Percentiles rank a stretch among this genome's conserved stretches.
Conservation (phyloP, 164 flowering plant genomes). For the Nelumbo lutea region DNA sequence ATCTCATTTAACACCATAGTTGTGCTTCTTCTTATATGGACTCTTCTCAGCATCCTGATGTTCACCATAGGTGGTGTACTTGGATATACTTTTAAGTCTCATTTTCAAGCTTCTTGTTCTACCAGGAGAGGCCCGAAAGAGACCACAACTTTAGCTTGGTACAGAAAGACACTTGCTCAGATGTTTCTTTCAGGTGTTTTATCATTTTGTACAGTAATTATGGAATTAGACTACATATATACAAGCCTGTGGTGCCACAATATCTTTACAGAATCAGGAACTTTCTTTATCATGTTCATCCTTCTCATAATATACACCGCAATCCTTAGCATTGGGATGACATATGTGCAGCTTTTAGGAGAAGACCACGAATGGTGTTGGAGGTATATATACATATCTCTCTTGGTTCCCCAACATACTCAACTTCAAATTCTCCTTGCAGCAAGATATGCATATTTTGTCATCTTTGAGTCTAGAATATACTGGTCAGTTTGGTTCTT, state of each 20-base stretch:
- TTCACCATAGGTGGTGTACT: conserved; percentile 58
- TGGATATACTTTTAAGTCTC: conserved; percentile 38
- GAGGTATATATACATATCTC: too few relatives aligned
- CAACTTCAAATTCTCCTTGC: too few relatives aligned
- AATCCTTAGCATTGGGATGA: too few relatives aligned
- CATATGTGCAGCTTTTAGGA: too few relatives aligned
- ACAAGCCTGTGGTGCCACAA: conserved; percentile 77
- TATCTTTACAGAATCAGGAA: conserved; percentile 39
- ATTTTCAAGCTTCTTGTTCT: conserved; percentile 49
- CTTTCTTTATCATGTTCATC: too few relatives aligned
- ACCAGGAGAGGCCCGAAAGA: conserved; percentile 52
- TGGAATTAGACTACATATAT: conserved; percentile 61
- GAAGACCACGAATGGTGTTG: too few relatives aligned
- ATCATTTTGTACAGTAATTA: conserved; percentile 58
- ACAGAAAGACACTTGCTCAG: conserved; percentile 49
- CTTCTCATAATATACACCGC: too few relatives aligned
- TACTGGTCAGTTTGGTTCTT: too few relatives aligned
- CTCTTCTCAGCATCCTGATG: conserved; percentile 46
- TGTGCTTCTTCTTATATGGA: conserved; percentile 41
- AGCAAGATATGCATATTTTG: too few relatives aligned
- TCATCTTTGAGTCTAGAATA: too few relatives aligned
- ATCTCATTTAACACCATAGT: conserved; percentile 70
- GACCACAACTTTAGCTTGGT: conserved; percentile 60
- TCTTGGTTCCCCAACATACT: too few relatives aligned
- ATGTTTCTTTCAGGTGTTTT: conserved; percentile 69